Percentiles rank a stretch among this genome's conserved stretches.
Conservation (phyloP, 2,329 filamentous ascomycete species). For the Xenosphaeropsis pyriputrescens region DNA sequence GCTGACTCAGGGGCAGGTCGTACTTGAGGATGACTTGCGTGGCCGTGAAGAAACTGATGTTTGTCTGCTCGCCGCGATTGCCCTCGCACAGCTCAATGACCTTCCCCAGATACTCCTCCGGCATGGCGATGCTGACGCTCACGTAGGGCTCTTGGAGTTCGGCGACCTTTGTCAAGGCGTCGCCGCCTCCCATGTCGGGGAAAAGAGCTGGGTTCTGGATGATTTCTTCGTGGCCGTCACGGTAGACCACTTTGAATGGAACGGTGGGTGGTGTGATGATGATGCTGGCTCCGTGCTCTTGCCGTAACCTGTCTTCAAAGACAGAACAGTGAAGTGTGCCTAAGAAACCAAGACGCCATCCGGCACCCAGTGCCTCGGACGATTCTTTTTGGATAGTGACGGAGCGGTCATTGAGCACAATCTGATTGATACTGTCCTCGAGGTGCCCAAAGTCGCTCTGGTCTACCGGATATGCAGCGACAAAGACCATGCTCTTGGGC, state of each 20-base stretch:
- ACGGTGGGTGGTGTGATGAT: slow-evolving; percentile 96
- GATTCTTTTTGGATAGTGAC: slow-evolving; percentile 90
- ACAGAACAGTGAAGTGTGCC: slow-evolving; percentile 99
- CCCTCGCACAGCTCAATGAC: slow-evolving; percentile 90
- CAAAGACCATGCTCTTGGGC: slow-evolving; percentile 97
- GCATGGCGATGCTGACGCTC: slow-evolving; percentile 72
- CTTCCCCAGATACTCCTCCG: slow-evolving; percentile 84
- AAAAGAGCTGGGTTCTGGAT: slow-evolving; percentile 82
- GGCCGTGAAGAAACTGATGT: slow-evolving; percentile 79
- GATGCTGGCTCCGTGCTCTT: slow-evolving; percentile 88
- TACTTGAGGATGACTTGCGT: slow-evolving; percentile 94
- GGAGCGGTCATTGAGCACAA: slow-evolving; percentile 88
- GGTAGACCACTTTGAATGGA: slow-evolving; percentile 73
- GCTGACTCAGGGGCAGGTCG: slow-evolving; percentile 69
- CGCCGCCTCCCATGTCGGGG: slow-evolving; percentile 47
- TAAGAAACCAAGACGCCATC: slow-evolving; percentile 87
- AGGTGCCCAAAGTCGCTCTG: slow-evolving; percentile 75
- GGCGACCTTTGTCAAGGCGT: slow-evolving; percentile 30
- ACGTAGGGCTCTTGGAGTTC: slow-evolving; percentile 65
- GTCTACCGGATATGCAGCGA: slow-evolving; percentile 89
- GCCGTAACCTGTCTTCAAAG: slow-evolving; percentile 85
- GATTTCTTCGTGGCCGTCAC: slow-evolving; percentile 61
- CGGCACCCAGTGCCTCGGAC: slow-evolving; percentile 83
- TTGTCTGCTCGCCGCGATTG: slow-evolving; percentile 76
- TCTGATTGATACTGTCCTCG: slow-evolving; percentile 86